phyloP scores from a whole-genome alignment of 331 rosid species.

The Erythrophleum ivorense region DNA sequence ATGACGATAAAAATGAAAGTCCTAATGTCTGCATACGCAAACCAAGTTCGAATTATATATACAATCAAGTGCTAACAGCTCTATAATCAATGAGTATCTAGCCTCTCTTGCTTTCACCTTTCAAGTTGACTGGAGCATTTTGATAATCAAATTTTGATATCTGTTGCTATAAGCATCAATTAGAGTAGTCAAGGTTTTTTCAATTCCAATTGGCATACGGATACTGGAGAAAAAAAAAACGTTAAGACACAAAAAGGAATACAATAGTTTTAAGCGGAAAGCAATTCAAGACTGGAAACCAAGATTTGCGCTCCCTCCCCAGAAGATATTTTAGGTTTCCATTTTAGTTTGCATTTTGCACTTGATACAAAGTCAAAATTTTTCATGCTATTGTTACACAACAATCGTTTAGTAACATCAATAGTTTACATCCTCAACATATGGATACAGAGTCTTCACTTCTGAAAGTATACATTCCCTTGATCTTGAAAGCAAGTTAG shows the following conservation, averaged over 20 bases:
- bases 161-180: not conserved
- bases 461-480: not conserved
- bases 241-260: not conserved
- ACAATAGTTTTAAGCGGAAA: slow-evolving; percentile 25
- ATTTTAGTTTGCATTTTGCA: not conserved
- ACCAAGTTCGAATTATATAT: not conserved
- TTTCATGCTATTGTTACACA: slow-evolving; percentile 30
- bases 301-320: not conserved
- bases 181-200: not conserved
- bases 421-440: slow-evolving; percentile 27
- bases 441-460: slow-evolving; percentile 28
- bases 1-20: not conserved
- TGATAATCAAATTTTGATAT: not conserved
- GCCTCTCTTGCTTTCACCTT: not conserved
- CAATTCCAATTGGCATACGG: not conserved
- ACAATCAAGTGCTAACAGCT: not conserved
- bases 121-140: not conserved
- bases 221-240: not conserved
- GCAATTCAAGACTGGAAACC: not conserved
- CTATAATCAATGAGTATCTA: not conserved
- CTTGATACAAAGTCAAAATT: slow-evolving; percentile 26
- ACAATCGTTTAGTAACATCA: slow-evolving; percentile 22
- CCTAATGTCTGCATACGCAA: not conserved
- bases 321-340: slow-evolving; percentile 4
- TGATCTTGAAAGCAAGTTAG: slow-evolving; percentile 25